Base-by-base conservation (phyloP, 139 green algal species). In the Chlorella sp. region DNA sequence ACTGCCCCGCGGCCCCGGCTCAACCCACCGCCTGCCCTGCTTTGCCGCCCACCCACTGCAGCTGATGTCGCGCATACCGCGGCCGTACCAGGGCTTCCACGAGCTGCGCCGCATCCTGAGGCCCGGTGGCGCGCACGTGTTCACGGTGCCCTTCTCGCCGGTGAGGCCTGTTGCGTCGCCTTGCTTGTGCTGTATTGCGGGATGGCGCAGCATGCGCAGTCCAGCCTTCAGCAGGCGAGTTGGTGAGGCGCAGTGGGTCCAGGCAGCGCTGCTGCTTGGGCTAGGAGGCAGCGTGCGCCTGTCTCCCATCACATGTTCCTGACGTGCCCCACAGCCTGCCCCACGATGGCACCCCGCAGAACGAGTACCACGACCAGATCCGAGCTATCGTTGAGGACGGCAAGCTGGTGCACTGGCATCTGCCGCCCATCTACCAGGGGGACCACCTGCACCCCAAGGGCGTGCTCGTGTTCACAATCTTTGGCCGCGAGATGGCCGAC, bases 31-130 rank as follows among this genome's bases (percentile, higher is more conserved):
- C 34, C 0, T 74, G 34, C 4, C 7, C 7, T 11, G 11, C 46
- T n/a, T n/a, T 22, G 19, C n/a, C 74, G 30, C 54, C 14, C 46
- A 17, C 14, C 16, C 51, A 11, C 14, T 40, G 44, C 46, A 84
- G 80, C 48, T 84, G 80, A 40, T 84, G 65, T 65, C 44, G 0
- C 80, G 68, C 19, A 58, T 84, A 1, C 64, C 80, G 3, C 40
- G 34, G 30, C 80, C 80, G 16, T 84, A 84, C 80, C 65, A 84
- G 43, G 80, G 65, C 20, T 48, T 69, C n/a, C 34, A 51, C 5
- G 80, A 84, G 43, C 22, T 84, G 17, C 38, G 38, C 16, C 80
- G 80, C 64, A 84, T 84, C 43, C 68, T 84, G 41, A 84, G 76
- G 65, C 80, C 80, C 0, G 80, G 80, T 4, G 80, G 80, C 34